Conservation (phyloP, 495 filamentous ascomycete genomes). For the Hypomontagnella submonticulosa region DNA sequence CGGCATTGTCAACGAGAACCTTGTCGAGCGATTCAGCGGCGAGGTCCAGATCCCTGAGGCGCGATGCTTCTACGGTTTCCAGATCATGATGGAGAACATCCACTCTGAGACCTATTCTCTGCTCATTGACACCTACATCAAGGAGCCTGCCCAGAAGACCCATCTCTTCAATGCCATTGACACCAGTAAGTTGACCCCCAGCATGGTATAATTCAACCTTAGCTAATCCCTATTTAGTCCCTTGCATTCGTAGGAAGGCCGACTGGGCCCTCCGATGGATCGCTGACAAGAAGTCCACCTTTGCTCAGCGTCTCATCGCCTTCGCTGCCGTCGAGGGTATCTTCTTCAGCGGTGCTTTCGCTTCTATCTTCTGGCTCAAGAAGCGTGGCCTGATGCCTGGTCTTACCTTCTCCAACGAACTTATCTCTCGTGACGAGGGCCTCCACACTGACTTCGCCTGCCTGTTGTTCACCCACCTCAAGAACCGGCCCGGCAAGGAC, state of each 20-base stretch:
- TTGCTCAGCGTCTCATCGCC: slow-evolving; percentile 93
- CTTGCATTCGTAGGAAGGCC: slow-evolving; percentile 96
- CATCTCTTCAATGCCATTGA: slow-evolving; percentile 99
- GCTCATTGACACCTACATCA: slow-evolving; percentile 99
- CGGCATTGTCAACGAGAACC: slow-evolving; percentile 99
- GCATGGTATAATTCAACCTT: background rate
- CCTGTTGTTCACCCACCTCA: slow-evolving; percentile 93
- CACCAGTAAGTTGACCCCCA: slow-evolving; percentile 71
- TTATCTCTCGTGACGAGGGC: slow-evolving; percentile 99
- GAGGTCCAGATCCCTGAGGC: slow-evolving; percentile 98
- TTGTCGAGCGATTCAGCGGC: slow-evolving; percentile 95
- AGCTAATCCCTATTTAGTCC: slow-evolving; percentile 64
- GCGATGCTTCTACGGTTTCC: slow-evolving; percentile 99
- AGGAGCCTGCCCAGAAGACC: slow-evolving; percentile 93
- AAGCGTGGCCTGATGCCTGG: slow-evolving; percentile 99
- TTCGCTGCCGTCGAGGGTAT: slow-evolving; percentile 99
- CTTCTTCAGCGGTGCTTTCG: slow-evolving; percentile 99
- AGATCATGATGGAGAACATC: slow-evolving; percentile 99
- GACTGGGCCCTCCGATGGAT: slow-evolving; percentile 98
- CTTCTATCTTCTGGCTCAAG: slow-evolving; percentile 99
- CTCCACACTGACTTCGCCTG: slow-evolving; percentile 99
- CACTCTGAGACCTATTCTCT: slow-evolving; percentile 99
- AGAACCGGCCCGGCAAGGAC: slow-evolving; percentile 85
- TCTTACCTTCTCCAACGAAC: slow-evolving; percentile 98
- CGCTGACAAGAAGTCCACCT: slow-evolving; percentile 88